A percentile compares a stretch with the other conserved stretches of the same genome.
Conservation (phyloP, 108 stramenopile species). For the Craspedostauros australis region DNA sequence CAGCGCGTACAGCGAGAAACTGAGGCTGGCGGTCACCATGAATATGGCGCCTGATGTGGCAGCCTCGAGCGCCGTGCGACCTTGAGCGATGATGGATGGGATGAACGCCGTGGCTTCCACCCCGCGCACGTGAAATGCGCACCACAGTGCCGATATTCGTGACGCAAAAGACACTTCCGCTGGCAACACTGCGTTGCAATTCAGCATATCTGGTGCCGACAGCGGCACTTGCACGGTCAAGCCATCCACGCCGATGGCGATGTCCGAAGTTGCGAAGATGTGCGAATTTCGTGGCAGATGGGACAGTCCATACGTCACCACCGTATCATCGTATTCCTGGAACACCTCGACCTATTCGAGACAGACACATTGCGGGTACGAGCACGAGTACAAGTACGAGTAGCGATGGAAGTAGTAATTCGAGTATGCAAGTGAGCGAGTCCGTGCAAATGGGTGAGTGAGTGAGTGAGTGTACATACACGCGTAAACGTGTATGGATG, state of each 20-base stretch:
- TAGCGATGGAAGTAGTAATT: too few species aligned
- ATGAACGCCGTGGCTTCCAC: conserved; percentile 50
- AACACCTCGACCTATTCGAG: conserved; percentile 62
- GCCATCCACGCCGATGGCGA: conserved; percentile 77
- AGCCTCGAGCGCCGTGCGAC: conserved; percentile 67
- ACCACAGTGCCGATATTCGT: conserved; percentile 64
- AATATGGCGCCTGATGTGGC: conserved; percentile 48
- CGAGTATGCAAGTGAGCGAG: too few species aligned
- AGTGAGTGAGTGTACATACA: background rate
- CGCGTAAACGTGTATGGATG: background rate
- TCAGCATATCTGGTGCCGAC: background rate
- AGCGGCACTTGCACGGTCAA: conserved; percentile 7
- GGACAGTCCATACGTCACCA: conserved; percentile 65
- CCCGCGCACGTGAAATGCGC: conserved; percentile 62
- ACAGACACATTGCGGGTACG: background rate
- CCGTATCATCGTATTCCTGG: conserved; percentile 81
- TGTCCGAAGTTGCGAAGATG: conserved; percentile 71
- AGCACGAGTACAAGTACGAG: too few species aligned
- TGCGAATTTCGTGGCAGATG: conserved; percentile 68
- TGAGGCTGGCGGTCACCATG: conserved; percentile 43
- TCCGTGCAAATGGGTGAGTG: too few species aligned
- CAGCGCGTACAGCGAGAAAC: conserved; percentile 50
- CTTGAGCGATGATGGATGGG: conserved; percentile 62
- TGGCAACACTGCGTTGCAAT: conserved; percentile 33
- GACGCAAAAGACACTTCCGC: conserved; percentile 64